Conservation (phyloP, 768 basidiomycete genomes). For the Podaxis sp. region DNA sequence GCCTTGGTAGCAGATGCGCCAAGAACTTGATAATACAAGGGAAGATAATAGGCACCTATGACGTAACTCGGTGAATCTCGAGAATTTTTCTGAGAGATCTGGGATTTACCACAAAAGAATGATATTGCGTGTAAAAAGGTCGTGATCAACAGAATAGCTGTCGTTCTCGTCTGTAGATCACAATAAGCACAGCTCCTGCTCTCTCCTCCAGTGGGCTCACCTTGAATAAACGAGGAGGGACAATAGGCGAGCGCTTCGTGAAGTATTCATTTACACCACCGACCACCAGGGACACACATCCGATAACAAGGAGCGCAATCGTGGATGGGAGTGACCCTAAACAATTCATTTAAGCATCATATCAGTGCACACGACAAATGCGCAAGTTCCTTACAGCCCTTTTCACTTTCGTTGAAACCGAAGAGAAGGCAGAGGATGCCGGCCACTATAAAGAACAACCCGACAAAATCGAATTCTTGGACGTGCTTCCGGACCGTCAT, state of each 20-base stretch:
- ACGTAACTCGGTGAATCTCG: background rate
- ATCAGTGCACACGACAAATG: background rate
- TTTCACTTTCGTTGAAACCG: conserved; percentile 71
- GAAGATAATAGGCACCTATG: conserved; percentile 60
- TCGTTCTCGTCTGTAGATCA: conserved; percentile 61
- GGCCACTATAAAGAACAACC: conserved; percentile 54
- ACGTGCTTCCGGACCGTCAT: conserved; percentile 54
- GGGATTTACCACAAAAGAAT: conserved; percentile 48
- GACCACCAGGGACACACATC: conserved; percentile 44
- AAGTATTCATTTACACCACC: conserved; percentile 54
- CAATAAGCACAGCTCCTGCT: background rate
- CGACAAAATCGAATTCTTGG: conserved; percentile 68
- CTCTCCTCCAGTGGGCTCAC: conserved; percentile 24
- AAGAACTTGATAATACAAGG: conserved; percentile 74
- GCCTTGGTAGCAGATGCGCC: conserved; percentile 70
- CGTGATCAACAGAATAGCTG: conserved; percentile 51
- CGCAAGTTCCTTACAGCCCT: conserved; percentile 44
- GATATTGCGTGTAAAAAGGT: conserved; percentile 59
- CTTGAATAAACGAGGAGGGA: conserved; percentile 74
- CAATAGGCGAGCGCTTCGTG: conserved; percentile 63
- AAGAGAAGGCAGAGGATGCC: conserved; percentile 68
- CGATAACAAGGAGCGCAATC: conserved; percentile 59
- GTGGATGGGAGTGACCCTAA: conserved; percentile 58
- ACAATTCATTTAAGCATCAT: background rate
- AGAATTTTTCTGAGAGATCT: background rate